Base-by-base conservation (phyloP, 2,329 filamentous ascomycete species). In the Sclerotinia nivalis region DNA sequence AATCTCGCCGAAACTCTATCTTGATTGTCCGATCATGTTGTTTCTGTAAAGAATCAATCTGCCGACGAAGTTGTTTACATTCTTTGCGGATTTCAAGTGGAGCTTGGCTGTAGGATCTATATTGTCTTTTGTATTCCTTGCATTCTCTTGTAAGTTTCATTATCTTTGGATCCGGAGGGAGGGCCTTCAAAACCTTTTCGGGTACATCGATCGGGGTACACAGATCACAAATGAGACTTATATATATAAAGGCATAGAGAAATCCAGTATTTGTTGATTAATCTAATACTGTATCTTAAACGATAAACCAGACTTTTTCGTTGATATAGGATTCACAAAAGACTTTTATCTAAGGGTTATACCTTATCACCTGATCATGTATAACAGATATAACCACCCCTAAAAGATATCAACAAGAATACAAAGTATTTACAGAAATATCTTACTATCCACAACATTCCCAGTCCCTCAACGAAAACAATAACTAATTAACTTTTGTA, bases 21-120 rank as follows among this genome's bases (percentile, higher is more conserved):
- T 59, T 40, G 18, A 59, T 59, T n/a, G 20, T 2, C 31, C 22
- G 43, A 40, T 25, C 10, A 13, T 10, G 13, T 66, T 31, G 12
- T 37, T 67, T 67, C 2, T 67, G 25, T 45, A 67, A 49, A 2
- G 18, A 67, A 49, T 37, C 40, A 58, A 67, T 49, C 25, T 67
- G 40, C 15, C 13, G 15, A 2, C 20, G 4, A 4, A 59, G n/a
- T 54, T 58, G 8, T 45, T 67, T 5, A 49, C 15, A 58, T 56
- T 67, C 25, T 31, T 55, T 66, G 8, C 8, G 9, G 49, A 66
- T 65, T 1, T n/a, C 31, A 13, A 1, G 4, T 25, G 31, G 12
- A 25, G 22, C 31, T 54, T 31, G 37, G 2, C 20, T 20, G 9
- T 49, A 37, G 7, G 1, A 65, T 54, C 20, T 8, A 40, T 40